Evolutionary conservation across 1,284 basidiomycete species (phyloP).

Genomic region (Moesziomyces aphidis): DNA sequence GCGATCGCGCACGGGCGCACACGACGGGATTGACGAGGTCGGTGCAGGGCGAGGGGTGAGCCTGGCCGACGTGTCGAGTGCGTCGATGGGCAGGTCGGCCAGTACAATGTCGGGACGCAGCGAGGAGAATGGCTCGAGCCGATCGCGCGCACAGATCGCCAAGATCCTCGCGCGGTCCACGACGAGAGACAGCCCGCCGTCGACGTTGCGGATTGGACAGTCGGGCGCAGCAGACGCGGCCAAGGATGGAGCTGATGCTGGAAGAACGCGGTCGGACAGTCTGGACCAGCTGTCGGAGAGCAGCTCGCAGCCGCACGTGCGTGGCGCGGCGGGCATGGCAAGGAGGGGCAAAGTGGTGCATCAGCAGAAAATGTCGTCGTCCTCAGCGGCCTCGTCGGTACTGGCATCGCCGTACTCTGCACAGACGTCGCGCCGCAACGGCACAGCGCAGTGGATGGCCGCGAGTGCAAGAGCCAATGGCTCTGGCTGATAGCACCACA

Average conservation of each 20-base stretch:
- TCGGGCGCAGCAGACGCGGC: too few relatives aligned
- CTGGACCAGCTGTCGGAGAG: slow-evolving; percentile 27
- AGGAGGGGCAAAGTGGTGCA: slow-evolving; percentile 6
- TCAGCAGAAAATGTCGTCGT: slow-evolving; percentile 23
- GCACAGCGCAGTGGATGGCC: not conserved
- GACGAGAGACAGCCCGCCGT: slow-evolving; percentile 15
- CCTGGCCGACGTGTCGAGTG: slow-evolving; percentile 1
- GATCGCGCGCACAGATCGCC: slow-evolving; percentile 51
- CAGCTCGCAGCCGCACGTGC: slow-evolving; percentile 16
- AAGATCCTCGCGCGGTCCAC: slow-evolving; percentile 56
- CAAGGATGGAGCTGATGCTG: not conserved
- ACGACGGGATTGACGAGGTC: slow-evolving; percentile 2
- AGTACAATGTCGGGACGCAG: slow-evolving; percentile 24
- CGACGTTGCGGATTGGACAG: not conserved
- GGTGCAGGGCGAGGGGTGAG: not conserved
- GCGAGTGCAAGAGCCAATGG: not conserved
- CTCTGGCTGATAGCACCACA: not conserved
- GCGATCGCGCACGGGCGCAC: slow-evolving; percentile 3
- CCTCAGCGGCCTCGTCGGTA: slow-evolving; percentile 16
- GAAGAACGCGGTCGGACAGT: slow-evolving; percentile 21
- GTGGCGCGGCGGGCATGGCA: too few relatives aligned
- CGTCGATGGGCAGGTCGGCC: slow-evolving; percentile 14
- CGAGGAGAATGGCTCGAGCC: slow-evolving; percentile 19
- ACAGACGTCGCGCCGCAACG: not conserved
- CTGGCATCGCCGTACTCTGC: slow-evolving; percentile 11